Base-by-base conservation (phyloP, 805 yeast species). In the Myxozyma mucilagina region DNA sequence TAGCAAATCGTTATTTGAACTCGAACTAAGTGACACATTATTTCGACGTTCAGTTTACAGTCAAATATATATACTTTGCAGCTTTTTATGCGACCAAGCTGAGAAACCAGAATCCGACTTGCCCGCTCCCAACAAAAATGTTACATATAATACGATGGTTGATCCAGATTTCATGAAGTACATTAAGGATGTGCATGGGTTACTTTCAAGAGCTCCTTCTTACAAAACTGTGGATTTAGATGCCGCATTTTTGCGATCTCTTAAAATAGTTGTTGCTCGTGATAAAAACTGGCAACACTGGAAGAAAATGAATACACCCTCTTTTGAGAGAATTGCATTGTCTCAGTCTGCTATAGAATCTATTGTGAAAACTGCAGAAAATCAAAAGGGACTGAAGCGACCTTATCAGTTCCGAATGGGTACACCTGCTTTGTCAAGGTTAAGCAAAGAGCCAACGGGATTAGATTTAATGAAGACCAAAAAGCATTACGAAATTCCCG, bases 401-500 rank as follows among this genome's bases (percentile, higher is more conserved):
- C 68, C 64, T 34, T 73, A 62, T 54, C 64, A 71, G 63, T 67
- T 69, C 59, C 43, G 64, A 4, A 67, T 73, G 73, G 75, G 75
- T 2, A 69, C 74, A 2, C 68, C 74, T 9, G 67, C 70, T 1
- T 63, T 73, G 16, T 60, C 76, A 1, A 67, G 68, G 31, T 70
- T 72, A 29, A 79, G 81, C 82, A 77, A 74, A 52, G 72, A 72
- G 4, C 63, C 67, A 10, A 77, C 79, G 2, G 84, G 83, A 0
- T 50, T 80, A 14, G 73, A 73, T 1, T 45, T 61, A n/a, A 69
- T 79, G 38, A 47, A 60, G 41, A 69, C 65, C 13, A 41, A 61
- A 5, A 50, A 47, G 11, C 55, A 62, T n/a, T 47, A 55, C 1
- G 49, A 47, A 3, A 63, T 68, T 35, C 74, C 78, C 1, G 51